Conservation (phyloP, 2,329 filamentous ascomycete species). For the Drechmeria coniospora region DNA sequence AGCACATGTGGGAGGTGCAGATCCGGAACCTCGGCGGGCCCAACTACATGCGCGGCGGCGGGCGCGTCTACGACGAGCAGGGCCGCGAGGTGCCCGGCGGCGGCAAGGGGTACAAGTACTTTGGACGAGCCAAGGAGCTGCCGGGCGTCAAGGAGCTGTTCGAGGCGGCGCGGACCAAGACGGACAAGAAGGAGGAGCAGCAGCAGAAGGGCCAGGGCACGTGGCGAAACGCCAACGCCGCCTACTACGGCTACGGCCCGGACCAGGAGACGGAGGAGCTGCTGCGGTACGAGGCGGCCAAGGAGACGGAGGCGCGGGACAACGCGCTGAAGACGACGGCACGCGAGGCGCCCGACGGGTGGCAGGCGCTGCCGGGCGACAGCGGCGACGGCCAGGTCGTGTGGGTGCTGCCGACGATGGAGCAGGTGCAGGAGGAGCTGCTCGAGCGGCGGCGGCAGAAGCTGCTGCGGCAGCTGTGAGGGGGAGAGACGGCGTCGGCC, state of each 20-base stretch:
- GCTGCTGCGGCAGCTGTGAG: constrained; percentile 68
- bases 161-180: constrained; percentile 51
- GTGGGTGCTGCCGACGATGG: constrained; percentile 73
- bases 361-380: constrained; percentile 81
- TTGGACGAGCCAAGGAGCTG: constrained; percentile 75
- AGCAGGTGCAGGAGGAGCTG: constrained; percentile 89
- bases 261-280: constrained; percentile 80
- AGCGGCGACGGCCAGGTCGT: constrained; percentile 63
- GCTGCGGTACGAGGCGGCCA: constrained; percentile 64
- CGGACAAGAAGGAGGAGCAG: constrained; percentile 46
- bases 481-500: no score
- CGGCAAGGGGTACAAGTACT: constrained; percentile 87
- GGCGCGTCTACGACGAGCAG: constrained; percentile 57
- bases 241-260: constrained; percentile 88
- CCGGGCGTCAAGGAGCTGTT: constrained; percentile 96
- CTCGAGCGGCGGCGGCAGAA: constrained; percentile 72
- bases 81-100: constrained; percentile 57
- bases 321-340: constrained; percentile 44
- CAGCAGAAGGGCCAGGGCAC: constrained; percentile 54
- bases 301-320: constrained; percentile 69
- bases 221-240: constrained; percentile 69
- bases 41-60: constrained; percentile 76
- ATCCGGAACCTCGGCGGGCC: constrained; percentile 92
- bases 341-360: constrained; percentile 46
- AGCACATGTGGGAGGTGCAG: constrained; percentile 97